Conservation (phyloP, 306 rosid species). For the Cucurbita ficifolia region DNA sequence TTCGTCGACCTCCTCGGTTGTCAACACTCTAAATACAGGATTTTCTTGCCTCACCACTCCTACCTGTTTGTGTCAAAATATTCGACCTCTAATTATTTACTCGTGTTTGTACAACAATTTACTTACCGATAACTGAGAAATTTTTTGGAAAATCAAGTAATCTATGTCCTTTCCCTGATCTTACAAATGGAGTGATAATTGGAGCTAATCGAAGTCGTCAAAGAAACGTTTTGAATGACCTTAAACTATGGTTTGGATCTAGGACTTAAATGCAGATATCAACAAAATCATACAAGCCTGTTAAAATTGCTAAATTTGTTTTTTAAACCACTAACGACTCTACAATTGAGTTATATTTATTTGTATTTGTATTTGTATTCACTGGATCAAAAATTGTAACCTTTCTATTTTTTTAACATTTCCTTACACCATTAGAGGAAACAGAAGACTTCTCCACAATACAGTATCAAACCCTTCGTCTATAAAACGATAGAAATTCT, state of each 20-base stretch:
- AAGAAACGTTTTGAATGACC: background rate
- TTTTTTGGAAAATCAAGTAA: background rate
- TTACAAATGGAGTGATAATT: background rate
- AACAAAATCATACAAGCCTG: background rate
- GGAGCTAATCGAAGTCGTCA: background rate
- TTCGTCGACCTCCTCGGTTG: constrained; percentile 85
- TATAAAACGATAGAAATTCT: background rate
- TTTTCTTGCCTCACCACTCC: constrained; percentile 75
- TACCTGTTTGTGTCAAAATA: constrained; percentile 27
- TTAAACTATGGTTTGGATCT: background rate
- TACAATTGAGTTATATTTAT: background rate
- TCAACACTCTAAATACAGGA: constrained; percentile 64
- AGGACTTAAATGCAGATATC: background rate
- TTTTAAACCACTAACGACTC: background rate
- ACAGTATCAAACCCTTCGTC: background rate
- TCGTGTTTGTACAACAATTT: background rate
- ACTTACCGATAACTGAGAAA: background rate
- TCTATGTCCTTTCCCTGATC: background rate
- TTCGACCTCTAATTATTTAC: background rate
- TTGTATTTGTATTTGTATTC: background rate
- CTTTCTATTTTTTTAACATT: background rate
- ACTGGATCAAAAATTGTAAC: background rate
- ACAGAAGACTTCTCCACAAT: background rate
- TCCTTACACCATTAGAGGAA: background rate
- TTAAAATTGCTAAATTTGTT: background rate